Conservation (phyloP, 2,329 filamentous ascomycete genomes). For the Colletotrichum simmondsii region DNA sequence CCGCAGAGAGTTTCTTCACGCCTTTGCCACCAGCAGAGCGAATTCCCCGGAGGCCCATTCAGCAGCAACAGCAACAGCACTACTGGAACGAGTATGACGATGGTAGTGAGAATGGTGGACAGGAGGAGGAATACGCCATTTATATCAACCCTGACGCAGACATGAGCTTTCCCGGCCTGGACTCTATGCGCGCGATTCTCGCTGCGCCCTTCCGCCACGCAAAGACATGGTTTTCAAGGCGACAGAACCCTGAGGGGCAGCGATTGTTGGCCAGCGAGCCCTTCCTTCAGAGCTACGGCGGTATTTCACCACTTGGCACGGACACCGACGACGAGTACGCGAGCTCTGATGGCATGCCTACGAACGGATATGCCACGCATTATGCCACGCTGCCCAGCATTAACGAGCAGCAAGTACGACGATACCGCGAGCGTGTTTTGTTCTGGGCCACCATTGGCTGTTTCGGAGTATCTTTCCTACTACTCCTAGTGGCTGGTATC, state of each 20-base stretch:
- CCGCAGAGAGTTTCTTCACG: constrained; percentile 21
- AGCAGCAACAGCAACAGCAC: constrained; percentile 48
- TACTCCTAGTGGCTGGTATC: constrained; percentile 73
- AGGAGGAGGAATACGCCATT: constrained; percentile 73
- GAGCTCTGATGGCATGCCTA: constrained; percentile 61
- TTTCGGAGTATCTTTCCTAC: constrained; percentile 69
- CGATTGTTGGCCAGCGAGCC: constrained; percentile 24
- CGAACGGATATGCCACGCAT: constrained; percentile 61
- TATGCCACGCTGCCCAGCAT: constrained; percentile 65
- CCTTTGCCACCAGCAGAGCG: constrained; percentile 19
- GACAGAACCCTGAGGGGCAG: constrained; percentile 12
- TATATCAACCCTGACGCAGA: constrained; percentile 78
- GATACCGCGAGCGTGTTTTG: constrained; percentile 66
- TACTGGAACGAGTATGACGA: constrained; percentile 94
- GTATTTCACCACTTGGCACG: constrained; percentile 39
- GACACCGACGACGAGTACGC: constrained; percentile 62
- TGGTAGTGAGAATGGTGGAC: constrained; percentile 73
- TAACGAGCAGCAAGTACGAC: constrained; percentile 59
- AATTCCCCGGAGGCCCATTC: constrained; percentile 40
- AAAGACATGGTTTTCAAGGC: constrained; percentile 58
- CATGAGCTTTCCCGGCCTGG: constrained; percentile 70
- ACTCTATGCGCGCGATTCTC: constrained; percentile 66
- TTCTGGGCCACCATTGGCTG: constrained; percentile 63
- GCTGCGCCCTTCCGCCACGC: constrained; percentile 61
- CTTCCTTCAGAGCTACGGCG: constrained; percentile 32